Base-by-base conservation (phyloP, 2,329 filamentous ascomycete genomes). In the Monosporascus sp. region DNA sequence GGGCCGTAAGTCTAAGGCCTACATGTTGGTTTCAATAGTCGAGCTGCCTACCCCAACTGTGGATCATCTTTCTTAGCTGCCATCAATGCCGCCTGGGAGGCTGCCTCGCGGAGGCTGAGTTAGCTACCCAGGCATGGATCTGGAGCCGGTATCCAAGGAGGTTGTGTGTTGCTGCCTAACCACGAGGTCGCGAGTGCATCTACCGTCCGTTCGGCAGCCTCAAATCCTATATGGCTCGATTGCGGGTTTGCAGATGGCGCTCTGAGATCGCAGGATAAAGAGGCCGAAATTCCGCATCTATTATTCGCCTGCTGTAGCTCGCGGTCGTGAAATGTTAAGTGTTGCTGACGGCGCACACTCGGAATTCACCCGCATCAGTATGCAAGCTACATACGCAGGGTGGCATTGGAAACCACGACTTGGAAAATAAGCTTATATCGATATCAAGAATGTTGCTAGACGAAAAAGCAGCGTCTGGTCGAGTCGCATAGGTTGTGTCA, bases 171-270 rank as follows among this genome's bases (percentile, higher is more conserved):
- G 14, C 43, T 24, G 20, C 2, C 24, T 46, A 17, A 7, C 43
- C 15, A 18, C 22, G 31, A 15, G 43, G 43, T 17, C 26, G 20
- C 43, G 14, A 46, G 31, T 31, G 17, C 43, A 18, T 7, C 20
- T 15, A 40, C 9, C 1, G 11, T 43, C 20, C 18, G 7, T 7
- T 38, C 17, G 47, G 31, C 11, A 43, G 11, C 14, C 20, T 40
- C 37, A 50, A 50, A 11, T 37, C n/a, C 11, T 41, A 50, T 38
- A 24, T 51, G 38, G 20, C 38, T 37, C 40, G n/a, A 51, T 51
- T 22, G 17, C 49, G 31, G 48, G 5, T 28, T 50, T 40, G 22
- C 37, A 38, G 31, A 14, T 43, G 37, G 20, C 31, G 4, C 2
- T 26, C 18, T 35, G 17, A 28, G 35, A 49, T 49, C 48, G 37